phyloP scores from a whole-genome alignment of 1,284 basidiomycete species.

The Boletus semigastroideus region DNA sequence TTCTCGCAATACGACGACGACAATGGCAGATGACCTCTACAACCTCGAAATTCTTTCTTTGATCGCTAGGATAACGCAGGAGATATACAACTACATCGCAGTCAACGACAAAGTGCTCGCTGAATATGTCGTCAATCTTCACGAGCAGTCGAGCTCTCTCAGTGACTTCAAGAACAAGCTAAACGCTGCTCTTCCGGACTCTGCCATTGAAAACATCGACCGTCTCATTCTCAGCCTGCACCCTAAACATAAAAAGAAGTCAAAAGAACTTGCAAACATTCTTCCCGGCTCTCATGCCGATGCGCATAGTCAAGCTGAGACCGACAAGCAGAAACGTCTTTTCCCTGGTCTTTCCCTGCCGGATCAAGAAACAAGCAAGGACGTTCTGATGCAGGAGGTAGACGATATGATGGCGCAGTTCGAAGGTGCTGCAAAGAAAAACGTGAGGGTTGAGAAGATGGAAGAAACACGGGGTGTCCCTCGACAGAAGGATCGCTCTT shows the following conservation, averaged over 20 bases:
- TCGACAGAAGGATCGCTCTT: constrained; percentile 49
- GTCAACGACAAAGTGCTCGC: constrained; percentile 90
- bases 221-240: constrained; percentile 93
- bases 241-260: constrained; percentile 90
- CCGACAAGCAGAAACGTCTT: constrained; percentile 77
- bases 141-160: constrained; percentile 78
- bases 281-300: constrained; percentile 36
- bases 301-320: constrained; percentile 47
- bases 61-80: constrained; percentile 86
- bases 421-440: constrained; percentile 66
- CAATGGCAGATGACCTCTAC: constrained; percentile 80
- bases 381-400: constrained; percentile 74
- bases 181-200: constrained; percentile 83
- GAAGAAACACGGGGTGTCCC: constrained; percentile 58
- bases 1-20: neutral
- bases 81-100: constrained; percentile 84
- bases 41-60: constrained; percentile 90
- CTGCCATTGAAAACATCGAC: constrained; percentile 91
- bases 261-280: constrained; percentile 44
- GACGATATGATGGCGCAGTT: constrained; percentile 86
- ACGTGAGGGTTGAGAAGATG: constrained; percentile 45
- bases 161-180: constrained; percentile 83
- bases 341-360: constrained; percentile 92
- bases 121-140: constrained; percentile 93
- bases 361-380: constrained; percentile 69